Conservation (phyloP, 148 eudicot genomes). For the Beta vulgaris region DNA sequence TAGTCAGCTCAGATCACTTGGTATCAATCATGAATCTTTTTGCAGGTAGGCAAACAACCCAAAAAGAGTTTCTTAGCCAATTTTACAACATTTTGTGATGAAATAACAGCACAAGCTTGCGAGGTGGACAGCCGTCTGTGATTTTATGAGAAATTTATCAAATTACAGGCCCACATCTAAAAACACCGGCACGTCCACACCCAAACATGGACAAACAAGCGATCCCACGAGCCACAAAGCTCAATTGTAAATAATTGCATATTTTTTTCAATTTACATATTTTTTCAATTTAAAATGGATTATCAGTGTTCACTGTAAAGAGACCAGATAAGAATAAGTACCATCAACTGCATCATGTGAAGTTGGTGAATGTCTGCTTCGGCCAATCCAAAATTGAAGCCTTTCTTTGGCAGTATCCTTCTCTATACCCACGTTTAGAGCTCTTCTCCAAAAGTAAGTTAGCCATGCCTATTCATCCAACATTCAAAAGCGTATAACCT, state of each 20-base stretch:
- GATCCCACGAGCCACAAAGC: too few relatives aligned
- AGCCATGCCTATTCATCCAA: constrained; percentile 76
- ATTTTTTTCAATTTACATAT: too few relatives aligned
- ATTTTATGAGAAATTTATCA: background rate
- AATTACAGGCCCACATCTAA: background rate
- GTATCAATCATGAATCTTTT: background rate
- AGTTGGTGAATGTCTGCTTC: constrained; percentile 76
- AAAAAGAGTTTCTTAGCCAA: background rate
- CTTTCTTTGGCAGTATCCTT: constrained; percentile 67
- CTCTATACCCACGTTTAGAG: constrained; percentile 66
- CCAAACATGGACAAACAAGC: constrained; percentile 3
- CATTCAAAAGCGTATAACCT: constrained; percentile 6
- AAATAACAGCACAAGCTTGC: background rate
- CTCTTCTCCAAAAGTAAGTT: constrained; percentile 87
- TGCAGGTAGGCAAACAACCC: background rate
- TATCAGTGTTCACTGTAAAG: background rate
- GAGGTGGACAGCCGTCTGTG: background rate
- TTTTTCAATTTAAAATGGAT: background rate
- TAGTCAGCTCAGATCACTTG: background rate
- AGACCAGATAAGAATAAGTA: constrained; percentile 27
- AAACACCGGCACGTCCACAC: background rate
- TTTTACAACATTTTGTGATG: background rate
- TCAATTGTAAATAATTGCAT: too few relatives aligned
- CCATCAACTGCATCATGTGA: constrained; percentile 93
- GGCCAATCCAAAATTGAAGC: constrained; percentile 79